A percentile compares a stretch with the other conserved stretches of the same genome.
Evolutionary conservation across 176 grass and related monocot species (phyloP).

Genomic region (Triticum dicoccoides): DNA sequence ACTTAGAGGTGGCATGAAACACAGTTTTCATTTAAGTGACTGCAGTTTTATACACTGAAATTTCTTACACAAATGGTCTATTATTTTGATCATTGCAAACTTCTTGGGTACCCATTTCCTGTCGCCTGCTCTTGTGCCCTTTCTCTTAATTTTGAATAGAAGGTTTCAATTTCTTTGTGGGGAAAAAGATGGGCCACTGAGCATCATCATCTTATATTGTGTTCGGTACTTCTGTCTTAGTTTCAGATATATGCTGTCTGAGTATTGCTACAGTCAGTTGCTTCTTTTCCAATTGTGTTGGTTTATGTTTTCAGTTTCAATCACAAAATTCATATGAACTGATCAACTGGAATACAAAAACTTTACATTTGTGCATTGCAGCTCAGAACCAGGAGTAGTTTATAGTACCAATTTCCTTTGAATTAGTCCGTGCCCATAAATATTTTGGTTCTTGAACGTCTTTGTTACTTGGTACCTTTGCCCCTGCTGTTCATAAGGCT

Average conservation of each 20-base stretch:
- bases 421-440: background rate
- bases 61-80: constrained; percentile 1
- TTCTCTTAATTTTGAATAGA: background rate
- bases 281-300: background rate
- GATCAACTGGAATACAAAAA: background rate
- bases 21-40: background rate
- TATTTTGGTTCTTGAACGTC: background rate
- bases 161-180: background rate
- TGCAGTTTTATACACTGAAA: background rate
- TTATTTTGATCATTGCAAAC: constrained; percentile 2
- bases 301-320: background rate
- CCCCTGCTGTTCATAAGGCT: background rate
- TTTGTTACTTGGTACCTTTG: constrained; percentile 9
- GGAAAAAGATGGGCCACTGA: background rate
- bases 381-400: constrained; percentile 5
- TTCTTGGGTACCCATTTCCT: background rate
- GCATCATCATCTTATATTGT: background rate
- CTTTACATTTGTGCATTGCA: background rate
- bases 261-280: background rate
- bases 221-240: background rate
- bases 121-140: background rate
- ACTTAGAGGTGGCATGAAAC: background rate
- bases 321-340: background rate
- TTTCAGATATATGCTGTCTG: background rate
- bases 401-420: background rate